Conservation (phyloP, 2,329 filamentous ascomycete genomes). For the Botryotinia globosa region DNA sequence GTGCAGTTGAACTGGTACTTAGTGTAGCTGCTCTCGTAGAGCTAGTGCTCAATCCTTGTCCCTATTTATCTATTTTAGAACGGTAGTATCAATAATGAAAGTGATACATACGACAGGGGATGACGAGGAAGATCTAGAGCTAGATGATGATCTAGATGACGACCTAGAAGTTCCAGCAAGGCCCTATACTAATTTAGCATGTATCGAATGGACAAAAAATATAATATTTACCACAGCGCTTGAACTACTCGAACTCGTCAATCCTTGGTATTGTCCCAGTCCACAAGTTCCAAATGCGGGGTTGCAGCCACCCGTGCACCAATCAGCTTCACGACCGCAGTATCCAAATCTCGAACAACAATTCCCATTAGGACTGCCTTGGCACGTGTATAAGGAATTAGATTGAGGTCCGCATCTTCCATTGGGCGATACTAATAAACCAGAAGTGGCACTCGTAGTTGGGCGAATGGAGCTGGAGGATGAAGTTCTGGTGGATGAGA, state of each 20-base stretch:
- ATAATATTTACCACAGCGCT: neutral
- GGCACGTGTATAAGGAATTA: neutral
- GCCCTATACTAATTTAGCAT: neutral
- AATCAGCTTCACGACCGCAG: neutral
- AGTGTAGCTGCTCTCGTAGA: neutral
- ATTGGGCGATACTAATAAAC: neutral
- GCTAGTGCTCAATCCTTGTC: neutral
- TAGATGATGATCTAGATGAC: neutral
- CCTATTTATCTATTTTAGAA: constrained; percentile 2
- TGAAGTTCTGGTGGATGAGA: constrained; percentile 1
- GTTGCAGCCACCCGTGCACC: neutral
- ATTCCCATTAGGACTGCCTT: neutral
- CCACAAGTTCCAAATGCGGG: constrained; percentile 3
- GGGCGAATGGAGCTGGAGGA: neutral
- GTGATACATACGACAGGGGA: neutral
- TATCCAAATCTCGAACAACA: constrained; percentile 8
- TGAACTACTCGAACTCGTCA: neutral
- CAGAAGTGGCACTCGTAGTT: neutral
- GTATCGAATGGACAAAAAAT: neutral
- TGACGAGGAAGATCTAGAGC: neutral
- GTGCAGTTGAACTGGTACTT: neutral
- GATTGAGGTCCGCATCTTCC: neutral
- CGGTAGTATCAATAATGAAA: neutral
- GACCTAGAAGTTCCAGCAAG: neutral
- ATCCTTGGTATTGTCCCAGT: neutral